phyloP scores from a whole-genome alignment of 139 green algal species.

The Ettlia oleoabundans region DNA sequence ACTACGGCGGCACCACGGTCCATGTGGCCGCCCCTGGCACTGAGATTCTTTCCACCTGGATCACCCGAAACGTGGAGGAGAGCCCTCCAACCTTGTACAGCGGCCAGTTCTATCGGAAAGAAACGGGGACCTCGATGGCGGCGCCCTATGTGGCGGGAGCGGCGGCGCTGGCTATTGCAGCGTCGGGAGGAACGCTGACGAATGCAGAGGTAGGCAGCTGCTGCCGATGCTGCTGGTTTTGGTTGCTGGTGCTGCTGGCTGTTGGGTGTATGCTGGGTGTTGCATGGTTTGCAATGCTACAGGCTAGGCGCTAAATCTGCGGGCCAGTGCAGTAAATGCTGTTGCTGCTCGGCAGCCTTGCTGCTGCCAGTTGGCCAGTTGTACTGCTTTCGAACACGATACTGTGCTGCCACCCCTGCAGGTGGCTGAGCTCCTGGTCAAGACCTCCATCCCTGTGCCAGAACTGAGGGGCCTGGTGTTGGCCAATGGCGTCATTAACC shows the following conservation, averaged over 20 bases:
- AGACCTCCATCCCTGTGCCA: neutral
- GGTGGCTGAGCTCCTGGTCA: neutral
- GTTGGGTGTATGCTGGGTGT: neutral
- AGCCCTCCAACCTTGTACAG: too few relatives aligned
- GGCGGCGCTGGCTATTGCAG: constrained; percentile 55
- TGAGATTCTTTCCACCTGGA: constrained; percentile 36
- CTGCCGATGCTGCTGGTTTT: neutral
- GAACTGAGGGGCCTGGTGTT: neutral
- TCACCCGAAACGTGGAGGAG: too few relatives aligned
- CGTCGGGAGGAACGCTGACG: constrained; percentile 17
- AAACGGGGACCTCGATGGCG: constrained; percentile 55
- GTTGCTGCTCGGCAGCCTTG: too few relatives aligned
- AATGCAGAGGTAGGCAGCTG: neutral
- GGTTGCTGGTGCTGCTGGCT: neutral
- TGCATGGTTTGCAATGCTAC: too few relatives aligned
- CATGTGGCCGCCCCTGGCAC: constrained; percentile 29
- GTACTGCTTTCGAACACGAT: too few relatives aligned
- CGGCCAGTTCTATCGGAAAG: neutral
- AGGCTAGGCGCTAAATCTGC: too few relatives aligned
- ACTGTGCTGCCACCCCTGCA: neutral
- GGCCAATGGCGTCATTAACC: constrained; percentile 8
- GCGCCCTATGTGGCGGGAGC: constrained; percentile 58
- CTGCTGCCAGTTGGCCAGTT: too few relatives aligned
- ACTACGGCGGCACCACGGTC: constrained; percentile 18
- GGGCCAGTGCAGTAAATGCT: too few relatives aligned